Evolutionary conservation across 768 basidiomycete species (phyloP).

Genomic region (Pleurotus tuber-regium): DNA sequence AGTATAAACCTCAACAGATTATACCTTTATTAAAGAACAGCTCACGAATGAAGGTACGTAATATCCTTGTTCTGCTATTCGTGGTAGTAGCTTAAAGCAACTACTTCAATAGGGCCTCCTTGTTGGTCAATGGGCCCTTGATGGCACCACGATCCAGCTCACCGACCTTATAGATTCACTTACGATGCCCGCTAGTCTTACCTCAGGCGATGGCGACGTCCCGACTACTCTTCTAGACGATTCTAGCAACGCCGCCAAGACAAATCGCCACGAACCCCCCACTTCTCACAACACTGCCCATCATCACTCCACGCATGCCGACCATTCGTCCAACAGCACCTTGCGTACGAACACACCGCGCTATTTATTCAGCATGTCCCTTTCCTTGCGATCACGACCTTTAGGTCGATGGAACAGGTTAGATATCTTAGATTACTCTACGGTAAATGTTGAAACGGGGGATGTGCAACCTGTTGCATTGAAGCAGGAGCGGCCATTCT

Average conservation of each 20-base stretch:
- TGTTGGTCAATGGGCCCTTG: conserved; percentile 72
- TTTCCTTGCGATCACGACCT: conserved; percentile 70
- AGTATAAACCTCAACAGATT: conserved; percentile 62
- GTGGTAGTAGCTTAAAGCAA: neutral
- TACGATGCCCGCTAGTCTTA: conserved; percentile 2
- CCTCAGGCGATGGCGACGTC: conserved; percentile 13
- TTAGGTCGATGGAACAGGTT: conserved; percentile 86
- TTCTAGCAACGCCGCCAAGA: neutral
- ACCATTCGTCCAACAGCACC: neutral
- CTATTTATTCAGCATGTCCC: conserved; percentile 74
- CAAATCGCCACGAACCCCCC: neutral
- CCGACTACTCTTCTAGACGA: neutral
- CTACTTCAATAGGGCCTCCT: conserved; percentile 54
- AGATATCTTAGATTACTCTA: conserved; percentile 70
- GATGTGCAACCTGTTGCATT: conserved; percentile 67
- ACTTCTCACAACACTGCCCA: no score
- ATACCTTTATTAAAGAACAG: conserved; percentile 76
- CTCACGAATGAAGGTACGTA: conserved; percentile 69
- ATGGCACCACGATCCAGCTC: conserved; percentile 52
- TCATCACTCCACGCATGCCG: no score
- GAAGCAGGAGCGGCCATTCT: conserved; percentile 87
- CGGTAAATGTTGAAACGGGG: conserved; percentile 72
- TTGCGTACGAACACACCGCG: conserved; percentile 27
- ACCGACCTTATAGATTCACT: conserved; percentile 62
- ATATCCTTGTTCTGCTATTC: conserved; percentile 2